These are phyloP conservation scores for Nepenthes gracilis DNA, from an alignment of 148 eudicot genomes.

Conservation along the genomic window DNA sequence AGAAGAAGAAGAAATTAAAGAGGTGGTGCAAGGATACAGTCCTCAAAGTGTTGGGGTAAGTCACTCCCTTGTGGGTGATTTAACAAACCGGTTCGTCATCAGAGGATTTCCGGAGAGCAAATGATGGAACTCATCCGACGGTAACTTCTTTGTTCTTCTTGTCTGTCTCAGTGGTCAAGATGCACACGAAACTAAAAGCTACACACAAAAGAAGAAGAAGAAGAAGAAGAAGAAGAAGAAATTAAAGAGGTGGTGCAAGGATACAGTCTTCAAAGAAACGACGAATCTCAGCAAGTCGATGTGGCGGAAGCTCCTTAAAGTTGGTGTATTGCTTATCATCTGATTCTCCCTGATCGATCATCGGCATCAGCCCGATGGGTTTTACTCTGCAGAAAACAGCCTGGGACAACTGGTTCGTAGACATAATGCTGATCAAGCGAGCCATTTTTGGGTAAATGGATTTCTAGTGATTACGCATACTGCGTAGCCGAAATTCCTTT, in stretches of 20 bases:
- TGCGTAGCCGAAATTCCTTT: too few relatives aligned
- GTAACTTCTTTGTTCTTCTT: slow-evolving; percentile 62
- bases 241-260: slow-evolving; percentile 4
- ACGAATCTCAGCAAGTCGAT: slow-evolving; percentile 19
- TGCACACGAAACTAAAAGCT: not conserved
- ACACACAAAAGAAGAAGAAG: not conserved
- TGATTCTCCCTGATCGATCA: slow-evolving; percentile 32
- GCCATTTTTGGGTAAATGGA: too few relatives aligned
- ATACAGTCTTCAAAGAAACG: slow-evolving; percentile 29
- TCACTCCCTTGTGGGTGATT: too few relatives aligned
- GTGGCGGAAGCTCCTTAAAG: slow-evolving; percentile 22
- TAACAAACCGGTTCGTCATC: too few relatives aligned
- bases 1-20: not conserved
- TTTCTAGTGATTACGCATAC: too few relatives aligned
- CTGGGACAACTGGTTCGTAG: slow-evolving; percentile 44
- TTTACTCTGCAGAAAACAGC: slow-evolving; percentile 39
- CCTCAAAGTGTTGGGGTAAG: too few relatives aligned
- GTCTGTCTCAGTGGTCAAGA: slow-evolving; percentile 19
- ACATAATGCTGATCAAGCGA: not conserved
- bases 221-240: too few relatives aligned
- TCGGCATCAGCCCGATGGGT: slow-evolving; percentile 44
- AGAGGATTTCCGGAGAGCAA: too few relatives aligned
- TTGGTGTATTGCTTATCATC: slow-evolving; percentile 21
- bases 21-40: slow-evolving; percentile 22
- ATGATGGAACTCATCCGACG: too few relatives aligned